Evolutionary conservation across 257 asterid species (phyloP).

Genomic region (Salvia rosmarinus): DNA sequence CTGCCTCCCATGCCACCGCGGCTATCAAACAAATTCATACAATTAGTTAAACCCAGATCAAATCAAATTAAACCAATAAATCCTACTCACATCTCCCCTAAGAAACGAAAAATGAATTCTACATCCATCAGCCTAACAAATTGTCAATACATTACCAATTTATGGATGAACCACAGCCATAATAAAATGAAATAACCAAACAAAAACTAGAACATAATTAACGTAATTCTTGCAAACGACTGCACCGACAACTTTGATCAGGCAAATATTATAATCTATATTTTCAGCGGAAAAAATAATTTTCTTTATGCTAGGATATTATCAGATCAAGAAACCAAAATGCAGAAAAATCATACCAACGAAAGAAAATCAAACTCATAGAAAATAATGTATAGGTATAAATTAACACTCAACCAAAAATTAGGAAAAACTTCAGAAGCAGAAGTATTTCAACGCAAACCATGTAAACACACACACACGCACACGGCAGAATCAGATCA

Average conservation of each 20-base stretch:
- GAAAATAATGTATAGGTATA: too few relatives aligned
- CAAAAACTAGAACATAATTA: too few relatives aligned
- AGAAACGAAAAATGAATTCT: background rate
- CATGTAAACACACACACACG: background rate
- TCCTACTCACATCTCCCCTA: background rate
- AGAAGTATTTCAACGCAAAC: too few relatives aligned
- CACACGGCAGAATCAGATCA: background rate
- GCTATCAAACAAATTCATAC: constrained; percentile 45
- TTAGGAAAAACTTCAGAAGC: background rate
- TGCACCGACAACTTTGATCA: too few relatives aligned
- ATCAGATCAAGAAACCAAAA: too few relatives aligned
- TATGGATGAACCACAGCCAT: too few relatives aligned
- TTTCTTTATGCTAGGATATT: background rate
- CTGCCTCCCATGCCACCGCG: constrained; percentile 92
- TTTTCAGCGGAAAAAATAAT: background rate
- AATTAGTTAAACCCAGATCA: background rate
- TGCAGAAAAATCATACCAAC: too few relatives aligned
- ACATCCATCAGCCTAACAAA: too few relatives aligned
- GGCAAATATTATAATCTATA: too few relatives aligned
- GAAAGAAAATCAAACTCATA: too few relatives aligned
- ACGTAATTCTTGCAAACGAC: background rate
- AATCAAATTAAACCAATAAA: background rate
- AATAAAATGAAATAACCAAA: too few relatives aligned
- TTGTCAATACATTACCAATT: background rate
- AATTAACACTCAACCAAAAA: background rate